A percentile compares a stretch with the other conserved stretches of the same genome.
Evolutionary conservation across 2,329 filamentous ascomycete genomes (phyloP).

Genomic region (Claviceps pazoutovae): DNA sequence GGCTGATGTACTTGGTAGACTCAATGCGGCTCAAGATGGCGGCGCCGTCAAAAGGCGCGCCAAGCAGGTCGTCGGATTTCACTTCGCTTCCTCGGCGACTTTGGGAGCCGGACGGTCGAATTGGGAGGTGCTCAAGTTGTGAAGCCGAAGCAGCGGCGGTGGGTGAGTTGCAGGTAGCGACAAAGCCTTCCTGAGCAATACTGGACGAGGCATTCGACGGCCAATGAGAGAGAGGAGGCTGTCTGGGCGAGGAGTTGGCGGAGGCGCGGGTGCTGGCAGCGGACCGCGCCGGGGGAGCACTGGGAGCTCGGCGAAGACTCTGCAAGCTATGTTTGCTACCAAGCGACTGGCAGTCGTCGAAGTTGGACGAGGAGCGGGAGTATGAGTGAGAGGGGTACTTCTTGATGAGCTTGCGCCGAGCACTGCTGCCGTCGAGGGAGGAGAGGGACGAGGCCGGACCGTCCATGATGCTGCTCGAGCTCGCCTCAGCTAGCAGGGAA

Average conservation of each 20-base stretch:
- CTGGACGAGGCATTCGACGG: constrained; percentile 33
- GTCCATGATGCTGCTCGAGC: constrained; percentile 29
- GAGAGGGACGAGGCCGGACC: constrained; percentile 27
- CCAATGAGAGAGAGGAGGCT: constrained; percentile 25
- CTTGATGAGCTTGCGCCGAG: constrained; percentile 50
- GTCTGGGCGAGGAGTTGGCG: constrained; percentile 34
- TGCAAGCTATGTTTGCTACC: constrained; percentile 50
- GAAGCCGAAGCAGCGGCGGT: constrained; percentile 6
- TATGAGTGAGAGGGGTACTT: constrained; percentile 36
- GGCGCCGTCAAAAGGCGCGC: constrained; percentile 50
- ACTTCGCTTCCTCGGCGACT: constrained; percentile 11
- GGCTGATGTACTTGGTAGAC: constrained; percentile 28
- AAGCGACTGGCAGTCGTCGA: constrained; percentile 44
- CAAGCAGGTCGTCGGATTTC: constrained; percentile 45
- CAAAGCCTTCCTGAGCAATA: constrained; percentile 31
- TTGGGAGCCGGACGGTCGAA: constrained; percentile 10
- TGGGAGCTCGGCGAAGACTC: constrained; percentile 46
- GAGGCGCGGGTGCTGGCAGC: constrained; percentile 36
- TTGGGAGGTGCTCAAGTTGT: constrained; percentile 8
- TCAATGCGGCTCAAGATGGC: constrained; percentile 48
- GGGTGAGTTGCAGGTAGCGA: constrained; percentile 15
- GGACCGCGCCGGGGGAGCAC: constrained; percentile 38
- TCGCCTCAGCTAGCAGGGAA: constrained; percentile 9
- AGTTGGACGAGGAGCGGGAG: constrained; percentile 31
- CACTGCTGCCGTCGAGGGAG: constrained; percentile 31